Conservation (phyloP, 2,329 filamentous ascomycete species). For the Exophiala dermatitidis region DNA sequence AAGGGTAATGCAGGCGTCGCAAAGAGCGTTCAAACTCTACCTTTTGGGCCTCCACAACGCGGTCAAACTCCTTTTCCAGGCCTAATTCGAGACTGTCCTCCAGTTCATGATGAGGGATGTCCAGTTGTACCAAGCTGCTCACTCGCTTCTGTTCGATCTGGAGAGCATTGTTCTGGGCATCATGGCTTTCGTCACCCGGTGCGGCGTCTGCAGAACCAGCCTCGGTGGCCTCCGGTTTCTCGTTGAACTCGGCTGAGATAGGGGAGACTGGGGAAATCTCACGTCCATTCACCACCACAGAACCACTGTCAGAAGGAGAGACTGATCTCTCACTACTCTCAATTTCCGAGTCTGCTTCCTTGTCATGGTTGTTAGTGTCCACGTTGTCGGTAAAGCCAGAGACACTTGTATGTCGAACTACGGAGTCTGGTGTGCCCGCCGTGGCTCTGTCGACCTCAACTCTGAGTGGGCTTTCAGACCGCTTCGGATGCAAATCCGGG, state of each 20-base stretch:
- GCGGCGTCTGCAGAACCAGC: background rate
- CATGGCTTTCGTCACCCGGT: background rate
- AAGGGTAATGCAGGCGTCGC: slow-evolving; percentile 32
- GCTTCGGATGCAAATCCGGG: slow-evolving; percentile 21
- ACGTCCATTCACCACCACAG: slow-evolving; percentile 13
- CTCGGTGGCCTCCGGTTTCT: slow-evolving; percentile 1
- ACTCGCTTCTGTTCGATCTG: slow-evolving; percentile 43
- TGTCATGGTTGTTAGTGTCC: slow-evolving; percentile 65
- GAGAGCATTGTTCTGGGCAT: background rate
- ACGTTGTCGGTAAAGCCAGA: background rate
- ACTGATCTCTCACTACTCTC: slow-evolving; percentile 16
- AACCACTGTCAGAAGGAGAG: slow-evolving; percentile 18
- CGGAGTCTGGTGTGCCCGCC: slow-evolving; percentile 75
- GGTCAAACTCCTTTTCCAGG: slow-evolving; percentile 85
- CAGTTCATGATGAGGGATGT: slow-evolving; percentile 65
- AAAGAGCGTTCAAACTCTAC: slow-evolving; percentile 55
- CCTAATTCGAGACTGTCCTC: slow-evolving; percentile 69
- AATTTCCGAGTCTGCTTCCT: slow-evolving; percentile 38
- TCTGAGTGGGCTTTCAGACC: slow-evolving; percentile 29
- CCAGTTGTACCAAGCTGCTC: slow-evolving; percentile 70
- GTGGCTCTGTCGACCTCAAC: slow-evolving; percentile 36
- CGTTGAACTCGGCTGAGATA: slow-evolving; percentile 10
- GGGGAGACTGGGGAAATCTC: slow-evolving; percentile 16
- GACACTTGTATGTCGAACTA: slow-evolving; percentile 68
- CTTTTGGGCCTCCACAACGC: slow-evolving; percentile 95